Conservation (phyloP, 345 rosid genomes). For the Camelina laxa region DNA sequence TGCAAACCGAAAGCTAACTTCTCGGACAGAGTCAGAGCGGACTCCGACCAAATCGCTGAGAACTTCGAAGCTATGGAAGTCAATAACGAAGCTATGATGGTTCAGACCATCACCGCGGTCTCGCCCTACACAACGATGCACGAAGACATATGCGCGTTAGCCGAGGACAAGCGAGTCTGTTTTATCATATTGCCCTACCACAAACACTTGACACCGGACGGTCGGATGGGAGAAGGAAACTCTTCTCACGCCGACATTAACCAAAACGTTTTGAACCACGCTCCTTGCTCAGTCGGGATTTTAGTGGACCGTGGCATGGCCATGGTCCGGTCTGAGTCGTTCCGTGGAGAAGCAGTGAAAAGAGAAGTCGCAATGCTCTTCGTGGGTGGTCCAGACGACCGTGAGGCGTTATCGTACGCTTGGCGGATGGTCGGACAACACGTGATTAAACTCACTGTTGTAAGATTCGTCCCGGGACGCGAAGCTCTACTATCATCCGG, state of each 20-base stretch:
- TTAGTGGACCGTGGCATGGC: slow-evolving; percentile 69
- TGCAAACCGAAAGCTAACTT: slow-evolving; percentile 38
- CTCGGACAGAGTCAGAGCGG: slow-evolving; percentile 41
- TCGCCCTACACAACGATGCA: slow-evolving; percentile 69
- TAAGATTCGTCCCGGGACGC: slow-evolving; percentile 47
- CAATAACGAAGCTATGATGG: slow-evolving; percentile 38
- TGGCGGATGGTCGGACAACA: slow-evolving; percentile 76
- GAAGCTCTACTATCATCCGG: slow-evolving; percentile 39
- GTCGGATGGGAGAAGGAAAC: slow-evolving; percentile 51
- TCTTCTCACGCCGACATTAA: slow-evolving; percentile 52
- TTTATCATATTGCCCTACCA: slow-evolving; percentile 68
- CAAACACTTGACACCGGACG: slow-evolving; percentile 43
- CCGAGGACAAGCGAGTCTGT: slow-evolving; percentile 61
- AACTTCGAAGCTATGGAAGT: slow-evolving; percentile 49
- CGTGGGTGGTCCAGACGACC: slow-evolving; percentile 64
- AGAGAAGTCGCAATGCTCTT: slow-evolving; percentile 47
- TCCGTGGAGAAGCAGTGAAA: slow-evolving; percentile 33
- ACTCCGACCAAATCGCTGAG: slow-evolving; percentile 53
- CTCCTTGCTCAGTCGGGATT: slow-evolving; percentile 71
- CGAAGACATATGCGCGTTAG: slow-evolving; percentile 63
- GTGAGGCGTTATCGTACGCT: slow-evolving; percentile 64
- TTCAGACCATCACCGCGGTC: slow-evolving; percentile 56
- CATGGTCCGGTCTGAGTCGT: slow-evolving; percentile 35
- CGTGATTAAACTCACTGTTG: slow-evolving; percentile 51
- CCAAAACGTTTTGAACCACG: slow-evolving; percentile 52